Base-by-base conservation (phyloP, 2,329 filamentous ascomycete species). In the Neurospora sp. region DNA sequence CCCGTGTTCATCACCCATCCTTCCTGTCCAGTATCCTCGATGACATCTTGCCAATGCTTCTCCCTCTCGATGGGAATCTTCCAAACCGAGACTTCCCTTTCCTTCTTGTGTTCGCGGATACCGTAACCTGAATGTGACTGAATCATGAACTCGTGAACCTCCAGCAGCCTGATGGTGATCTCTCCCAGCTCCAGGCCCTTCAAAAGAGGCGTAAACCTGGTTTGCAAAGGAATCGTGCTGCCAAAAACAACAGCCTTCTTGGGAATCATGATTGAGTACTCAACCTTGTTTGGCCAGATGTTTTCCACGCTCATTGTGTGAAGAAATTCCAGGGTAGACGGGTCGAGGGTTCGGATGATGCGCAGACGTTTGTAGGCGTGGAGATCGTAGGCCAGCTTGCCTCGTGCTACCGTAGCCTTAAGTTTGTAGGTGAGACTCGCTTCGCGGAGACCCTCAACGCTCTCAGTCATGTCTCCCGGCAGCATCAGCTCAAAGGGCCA, bases 231-330 rank as follows among this genome's bases (percentile, higher is more conserved):
- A 67, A 98, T 89, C 28, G 86, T 86, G n/a, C 92, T 96, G 67
- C 96, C 96, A 76, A 97, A 97, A 19, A 97, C 91, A 69, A 97
- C 91, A 1, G 96, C 96, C 82, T 97, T 97, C 77, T 93, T 94
- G 0, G 96, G 95, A 11, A 97, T 92, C 70, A 92, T 89, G 73
- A 99, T 93, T 38, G 93, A 95, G 82, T 99, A 99, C 79, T 97
- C 92, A 75, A 98, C 88, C 83, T 99, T 99, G 83, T 97, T 96
- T 6, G 93, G 92, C 96, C 96, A 99, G 73, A 97, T 91, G 77
- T 97, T 97, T 80, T 97, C 94, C 73, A 98, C 94, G 73, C 92
- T 92, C 92, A 97, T 96, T 66, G 93, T 91, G 80, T 98, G 91
- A 43, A 91, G 85, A 72, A 94, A 86, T 77, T 95, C 92, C 70